These are phyloP conservation scores for Cymbopogon flexuosus DNA, from an alignment of 202 grass and related monocot species.

Conservation along the genomic window DNA sequence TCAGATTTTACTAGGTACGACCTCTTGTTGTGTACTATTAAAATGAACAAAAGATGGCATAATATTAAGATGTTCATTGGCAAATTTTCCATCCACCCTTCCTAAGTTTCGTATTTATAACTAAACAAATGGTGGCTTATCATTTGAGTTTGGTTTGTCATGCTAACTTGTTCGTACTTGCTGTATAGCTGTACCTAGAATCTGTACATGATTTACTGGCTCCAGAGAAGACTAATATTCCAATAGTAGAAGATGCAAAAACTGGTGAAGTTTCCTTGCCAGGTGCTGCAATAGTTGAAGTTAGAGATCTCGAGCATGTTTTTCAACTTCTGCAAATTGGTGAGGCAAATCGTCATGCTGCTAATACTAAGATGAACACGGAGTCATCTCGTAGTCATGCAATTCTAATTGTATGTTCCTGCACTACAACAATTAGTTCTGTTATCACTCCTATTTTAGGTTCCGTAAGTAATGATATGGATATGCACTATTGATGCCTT, in stretches of 20 bases:
- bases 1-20: not conserved
- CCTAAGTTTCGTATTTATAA: not conserved
- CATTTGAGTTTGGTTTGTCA: not conserved
- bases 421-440: constrained; percentile 11
- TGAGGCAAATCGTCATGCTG: constrained; percentile 81
- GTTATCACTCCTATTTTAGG: not conserved
- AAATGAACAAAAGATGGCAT: not conserved
- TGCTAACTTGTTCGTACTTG: constrained; percentile 39
- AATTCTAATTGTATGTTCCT: constrained; percentile 68
- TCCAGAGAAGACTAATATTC: constrained; percentile 82
- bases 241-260: constrained; percentile 81
- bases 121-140: not conserved
- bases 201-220: constrained; percentile 85
- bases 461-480: constrained; percentile 1
- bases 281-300: constrained; percentile 70
- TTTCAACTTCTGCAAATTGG: constrained; percentile 82
- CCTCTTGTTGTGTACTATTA: not conserved
- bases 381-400: constrained; percentile 99
- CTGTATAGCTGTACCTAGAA: constrained; percentile 83
- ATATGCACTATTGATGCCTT: not conserved
- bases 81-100: not conserved
- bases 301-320: constrained; percentile 71
- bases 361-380: constrained; percentile 96
- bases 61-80: not conserved
- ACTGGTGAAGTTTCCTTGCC: constrained; percentile 80